Base-by-base conservation (phyloP, 768 basidiomycete genomes). In the Hortiboletus campestris region DNA sequence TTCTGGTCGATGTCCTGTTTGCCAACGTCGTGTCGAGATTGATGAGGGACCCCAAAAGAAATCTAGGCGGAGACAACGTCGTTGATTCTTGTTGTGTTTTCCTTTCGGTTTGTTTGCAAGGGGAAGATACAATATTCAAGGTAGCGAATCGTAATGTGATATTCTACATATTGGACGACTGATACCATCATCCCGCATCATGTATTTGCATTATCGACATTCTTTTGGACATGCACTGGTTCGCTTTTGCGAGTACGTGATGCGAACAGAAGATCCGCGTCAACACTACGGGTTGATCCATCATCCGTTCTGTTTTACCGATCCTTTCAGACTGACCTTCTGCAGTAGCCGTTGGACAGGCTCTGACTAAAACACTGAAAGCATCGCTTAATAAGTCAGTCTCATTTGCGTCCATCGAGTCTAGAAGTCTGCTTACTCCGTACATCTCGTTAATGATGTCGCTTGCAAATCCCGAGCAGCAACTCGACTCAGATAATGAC, bases 1-100 rank as follows among this genome's bases (percentile, higher is more conserved):
- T 14, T 91, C 89, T 29, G 93, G 91, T 6, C 82, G 91, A 32
- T 96, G 93, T 76, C 93, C 93, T 8, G 83, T 88, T 17, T 96
- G 93, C 67, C 91, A 95, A 67, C 75, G 85, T 32, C 75, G 84
- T 25, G 90, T 93, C 14, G 83, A 87, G 53, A 64, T 81, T 22
- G 72, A 71, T 16, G 65, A 76, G 56, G 65, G 65, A 45, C 66
- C 64, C 53, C 66, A 72, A 61, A 75, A 71, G 67, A 70, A 71
- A 62, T 54, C 63, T 10, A 62, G 58, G 58, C 63, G 63, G 50
- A 59, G 70, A 57, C 59, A 16, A 43, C 63, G 61, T 29, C 62
- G 51, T 39, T 65, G 58, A 66, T 42, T 45, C 25, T 48, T n/a
- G 43, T 55, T 47, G 52, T 28, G 41, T 51, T 42, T 19, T 46